These are phyloP conservation scores for Capronia epimyces DNA, from an alignment of 2,329 filamentous ascomycete species.

Conservation along the genomic window DNA sequence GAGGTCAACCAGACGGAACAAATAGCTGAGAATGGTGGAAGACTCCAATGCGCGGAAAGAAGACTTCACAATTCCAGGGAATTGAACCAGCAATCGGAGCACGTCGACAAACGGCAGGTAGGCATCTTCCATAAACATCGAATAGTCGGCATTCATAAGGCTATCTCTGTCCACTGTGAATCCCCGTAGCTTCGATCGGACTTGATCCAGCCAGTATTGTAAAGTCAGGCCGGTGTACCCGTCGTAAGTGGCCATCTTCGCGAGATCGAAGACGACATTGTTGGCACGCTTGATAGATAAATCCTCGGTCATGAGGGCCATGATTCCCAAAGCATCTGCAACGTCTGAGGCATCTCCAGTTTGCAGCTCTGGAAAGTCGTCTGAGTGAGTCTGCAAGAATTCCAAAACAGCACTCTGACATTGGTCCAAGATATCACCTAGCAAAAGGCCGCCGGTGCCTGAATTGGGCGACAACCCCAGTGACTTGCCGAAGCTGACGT, in stretches of 20 bases:
- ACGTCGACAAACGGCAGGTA: conserved; percentile 60
- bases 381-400: conserved; percentile 75
- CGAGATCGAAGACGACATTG: conserved; percentile 65
- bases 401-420: conserved; percentile 86
- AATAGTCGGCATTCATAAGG: conserved; percentile 59
- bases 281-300: conserved; percentile 76
- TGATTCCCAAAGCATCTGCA: conserved; percentile 77
- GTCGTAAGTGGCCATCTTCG: conserved; percentile 76
- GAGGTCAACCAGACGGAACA: conserved; percentile 50
- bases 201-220: conserved; percentile 73
- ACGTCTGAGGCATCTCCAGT: conserved; percentile 63
- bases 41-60: conserved; percentile 79
- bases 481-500: conserved; percentile 71
- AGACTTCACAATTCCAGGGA: conserved; percentile 78
- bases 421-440: conserved; percentile 61
- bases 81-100: conserved; percentile 70
- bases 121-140: conserved; percentile 61
- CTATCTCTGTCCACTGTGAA: conserved; percentile 52
- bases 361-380: conserved; percentile 71
- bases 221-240: conserved; percentile 81
- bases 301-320: conserved; percentile 86
- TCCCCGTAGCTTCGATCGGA: conserved; percentile 57
- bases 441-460: conserved; percentile 60
- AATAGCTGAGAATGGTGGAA: conserved; percentile 61
- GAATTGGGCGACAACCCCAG: conserved; percentile 65